Percentiles rank a stretch among this genome's conserved stretches.
phyloP scores from a whole-genome alignment of 148 eudicot genomes.

The Persicaria tinctoria region DNA sequence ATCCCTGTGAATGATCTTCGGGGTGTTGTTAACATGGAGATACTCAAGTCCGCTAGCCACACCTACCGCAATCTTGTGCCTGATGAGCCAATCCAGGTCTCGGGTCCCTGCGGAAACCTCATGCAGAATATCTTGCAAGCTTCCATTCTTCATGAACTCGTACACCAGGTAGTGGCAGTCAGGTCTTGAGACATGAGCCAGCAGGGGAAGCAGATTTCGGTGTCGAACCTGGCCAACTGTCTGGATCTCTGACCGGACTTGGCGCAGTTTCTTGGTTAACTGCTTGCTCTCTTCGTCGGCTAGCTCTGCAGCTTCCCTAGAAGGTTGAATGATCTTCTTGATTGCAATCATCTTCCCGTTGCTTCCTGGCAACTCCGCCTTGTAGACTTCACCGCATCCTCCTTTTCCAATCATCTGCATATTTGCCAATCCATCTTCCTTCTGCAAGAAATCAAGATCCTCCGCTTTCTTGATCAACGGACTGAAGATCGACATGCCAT shows the following conservation, averaged over 20 bases:
- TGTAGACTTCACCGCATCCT: constrained; percentile 88
- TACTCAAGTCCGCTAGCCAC: constrained; percentile 84
- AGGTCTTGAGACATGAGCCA: constrained; percentile 78
- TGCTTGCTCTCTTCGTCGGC: constrained; percentile 70
- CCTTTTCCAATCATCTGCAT: constrained; percentile 66
- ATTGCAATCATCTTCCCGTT: constrained; percentile 68
- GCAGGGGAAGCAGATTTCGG: constrained; percentile 65
- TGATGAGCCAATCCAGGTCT: constrained; percentile 59
- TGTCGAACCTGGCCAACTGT: constrained; percentile 92
- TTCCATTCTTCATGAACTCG: constrained; percentile 92
- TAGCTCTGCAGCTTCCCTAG: constrained; percentile 46
- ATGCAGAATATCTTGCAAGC: constrained; percentile 57
- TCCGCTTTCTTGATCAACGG: constrained; percentile 70
- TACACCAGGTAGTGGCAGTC: constrained; percentile 79
- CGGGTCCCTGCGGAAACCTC: constrained; percentile 27
- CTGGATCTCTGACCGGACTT: constrained; percentile 64
- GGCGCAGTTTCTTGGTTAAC: constrained; percentile 66
- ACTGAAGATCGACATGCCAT: constrained; percentile 49
- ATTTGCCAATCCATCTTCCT: constrained; percentile 59
- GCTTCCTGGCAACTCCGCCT: constrained; percentile 54
- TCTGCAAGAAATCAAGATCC: constrained; percentile 67
- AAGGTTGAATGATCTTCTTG: constrained; percentile 57
- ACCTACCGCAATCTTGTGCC: constrained; percentile 60
- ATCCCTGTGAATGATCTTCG: constrained; percentile 78
- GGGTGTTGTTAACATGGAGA: constrained; percentile 57